Evolutionary conservation across 305 asterid species (phyloP).

Genomic region (Fraxinus baroniana): DNA sequence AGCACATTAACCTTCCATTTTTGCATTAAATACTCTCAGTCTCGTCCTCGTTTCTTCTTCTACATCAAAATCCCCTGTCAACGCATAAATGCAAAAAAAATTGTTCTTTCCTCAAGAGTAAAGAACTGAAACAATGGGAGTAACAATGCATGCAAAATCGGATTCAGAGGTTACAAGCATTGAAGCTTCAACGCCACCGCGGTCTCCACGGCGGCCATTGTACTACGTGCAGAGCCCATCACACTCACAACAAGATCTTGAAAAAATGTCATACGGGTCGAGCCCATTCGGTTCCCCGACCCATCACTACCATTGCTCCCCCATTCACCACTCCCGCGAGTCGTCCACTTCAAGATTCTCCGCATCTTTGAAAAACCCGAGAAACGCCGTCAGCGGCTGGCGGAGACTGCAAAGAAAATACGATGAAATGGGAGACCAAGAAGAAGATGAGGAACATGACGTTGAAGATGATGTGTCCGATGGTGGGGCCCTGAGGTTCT

Average conservation of each 20-base stretch:
- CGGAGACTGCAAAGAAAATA: conserved; percentile 43
- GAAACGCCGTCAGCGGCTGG: conserved; percentile 45
- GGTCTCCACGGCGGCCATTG: conserved; percentile 68
- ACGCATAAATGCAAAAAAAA: neutral
- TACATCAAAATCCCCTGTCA: neutral
- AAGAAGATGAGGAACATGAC: conserved; percentile 33
- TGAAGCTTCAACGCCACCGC: conserved; percentile 76
- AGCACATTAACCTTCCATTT: conserved; percentile 1
- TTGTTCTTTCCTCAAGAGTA: neutral
- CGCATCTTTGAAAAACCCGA: conserved; percentile 55
- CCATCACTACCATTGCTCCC: conserved; percentile 79
- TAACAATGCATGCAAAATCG: conserved; percentile 70
- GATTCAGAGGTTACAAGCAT: conserved; percentile 84
- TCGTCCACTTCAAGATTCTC: conserved; percentile 85
- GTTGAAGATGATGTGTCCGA: conserved; percentile 18
- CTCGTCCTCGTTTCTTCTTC: neutral
- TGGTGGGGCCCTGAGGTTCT: conserved; percentile 46
- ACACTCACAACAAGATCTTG: conserved; percentile 63
- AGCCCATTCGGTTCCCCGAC: conserved; percentile 78
- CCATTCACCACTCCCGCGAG: conserved; percentile 82
- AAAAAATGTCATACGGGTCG: conserved; percentile 76
- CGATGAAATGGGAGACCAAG: conserved; percentile 29
- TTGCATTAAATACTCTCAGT: conserved; percentile 16
- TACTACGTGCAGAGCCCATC: conserved; percentile 95
- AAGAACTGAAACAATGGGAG: conserved; percentile 34